Conservation (phyloP, 2,329 filamentous ascomycete species). For the Ophiostoma australiae region DNA sequence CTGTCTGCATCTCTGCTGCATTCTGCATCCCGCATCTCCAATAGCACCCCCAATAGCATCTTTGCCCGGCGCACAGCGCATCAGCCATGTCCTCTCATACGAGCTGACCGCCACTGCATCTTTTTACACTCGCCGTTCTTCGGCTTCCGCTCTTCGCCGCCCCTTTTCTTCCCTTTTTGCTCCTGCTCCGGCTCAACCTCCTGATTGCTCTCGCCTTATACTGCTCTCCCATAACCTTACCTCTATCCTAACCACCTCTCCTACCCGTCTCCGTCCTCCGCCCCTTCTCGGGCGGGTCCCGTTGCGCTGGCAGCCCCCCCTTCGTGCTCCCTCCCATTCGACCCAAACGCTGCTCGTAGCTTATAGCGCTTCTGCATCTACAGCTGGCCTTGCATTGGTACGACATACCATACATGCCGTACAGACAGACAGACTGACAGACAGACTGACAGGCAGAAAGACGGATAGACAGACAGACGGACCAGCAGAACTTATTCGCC, state of each 20-base stretch:
- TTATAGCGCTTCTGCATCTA: conserved; percentile 1
- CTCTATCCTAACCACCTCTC: conserved; percentile 3
- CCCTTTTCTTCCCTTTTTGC: not conserved
- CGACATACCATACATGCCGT: conserved; percentile 20
- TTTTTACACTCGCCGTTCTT: not conserved
- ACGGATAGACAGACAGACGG: not conserved
- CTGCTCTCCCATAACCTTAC: not conserved
- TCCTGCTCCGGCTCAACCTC: conserved; percentile 10
- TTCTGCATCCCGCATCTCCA: no score
- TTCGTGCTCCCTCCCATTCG: not conserved
- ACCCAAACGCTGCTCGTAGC: not conserved
- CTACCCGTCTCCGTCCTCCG: conserved; percentile 6
- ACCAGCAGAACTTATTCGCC: not conserved
- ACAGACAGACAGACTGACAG: not conserved
- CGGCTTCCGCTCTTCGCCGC: not conserved
- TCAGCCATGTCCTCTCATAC: conserved; percentile 21
- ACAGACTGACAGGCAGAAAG: not conserved
- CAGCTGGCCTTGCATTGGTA: conserved; percentile 26
- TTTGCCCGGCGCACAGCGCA: not conserved
- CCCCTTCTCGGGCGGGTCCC: conserved; percentile 22
- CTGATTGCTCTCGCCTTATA: not conserved
- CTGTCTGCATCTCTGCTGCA: not conserved
- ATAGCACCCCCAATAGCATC: not conserved
- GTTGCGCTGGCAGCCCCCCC: conserved; percentile 23
- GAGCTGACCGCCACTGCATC: conserved; percentile 14